phyloP scores from a whole-genome alignment of 2,329 filamentous ascomycete species.

The Sporothrix mexicana region DNA sequence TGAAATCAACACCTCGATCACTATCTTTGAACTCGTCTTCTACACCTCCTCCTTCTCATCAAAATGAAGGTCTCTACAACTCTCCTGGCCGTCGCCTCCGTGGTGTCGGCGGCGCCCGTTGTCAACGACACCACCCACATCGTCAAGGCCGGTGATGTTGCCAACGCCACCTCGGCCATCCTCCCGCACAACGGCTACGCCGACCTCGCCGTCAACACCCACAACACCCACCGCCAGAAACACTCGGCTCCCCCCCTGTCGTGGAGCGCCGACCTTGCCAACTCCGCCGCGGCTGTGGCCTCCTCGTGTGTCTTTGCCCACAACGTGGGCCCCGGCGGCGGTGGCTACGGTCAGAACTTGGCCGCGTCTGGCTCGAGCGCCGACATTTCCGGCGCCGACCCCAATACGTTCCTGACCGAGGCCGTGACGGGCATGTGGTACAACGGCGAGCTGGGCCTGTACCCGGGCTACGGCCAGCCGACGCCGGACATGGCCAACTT shows the following conservation, averaged over 20 bases:
- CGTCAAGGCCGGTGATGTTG: conserved; percentile 31
- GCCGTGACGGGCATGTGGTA: conserved; percentile 87
- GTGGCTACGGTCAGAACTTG: conserved; percentile 89
- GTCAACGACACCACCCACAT: conserved; percentile 42
- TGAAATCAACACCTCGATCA: too few species aligned
- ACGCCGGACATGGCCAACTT: conserved; percentile 68
- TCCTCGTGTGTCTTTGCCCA: conserved; percentile 74
- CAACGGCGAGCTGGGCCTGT: conserved; percentile 72
- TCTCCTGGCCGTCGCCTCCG: conserved; percentile 51
- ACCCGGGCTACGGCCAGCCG: conserved; percentile 64
- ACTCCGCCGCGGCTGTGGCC: conserved; percentile 68
- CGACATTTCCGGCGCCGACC: conserved; percentile 54
- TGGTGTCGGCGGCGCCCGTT: conserved; percentile 55
- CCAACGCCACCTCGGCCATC: too few species aligned
- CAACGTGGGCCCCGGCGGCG: conserved; percentile 67
- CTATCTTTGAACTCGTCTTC: too few species aligned
- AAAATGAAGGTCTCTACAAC: conserved; percentile 59
- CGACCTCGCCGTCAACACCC: conserved; percentile 65
- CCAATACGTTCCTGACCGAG: conserved; percentile 62
- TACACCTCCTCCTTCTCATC: conserved; percentile 31
- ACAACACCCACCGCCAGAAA: conserved; percentile 86
- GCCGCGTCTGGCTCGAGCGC: conserved; percentile 63
- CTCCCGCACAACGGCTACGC: conserved; percentile 40
- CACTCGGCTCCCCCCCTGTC: conserved; percentile 70
- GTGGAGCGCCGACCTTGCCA: conserved; percentile 70